Evolutionary conservation across 768 basidiomycete genomes (phyloP), one percentile per base, ranked within the genome.

Genomic region (Xerocomus brunneocitrinus): DNA sequence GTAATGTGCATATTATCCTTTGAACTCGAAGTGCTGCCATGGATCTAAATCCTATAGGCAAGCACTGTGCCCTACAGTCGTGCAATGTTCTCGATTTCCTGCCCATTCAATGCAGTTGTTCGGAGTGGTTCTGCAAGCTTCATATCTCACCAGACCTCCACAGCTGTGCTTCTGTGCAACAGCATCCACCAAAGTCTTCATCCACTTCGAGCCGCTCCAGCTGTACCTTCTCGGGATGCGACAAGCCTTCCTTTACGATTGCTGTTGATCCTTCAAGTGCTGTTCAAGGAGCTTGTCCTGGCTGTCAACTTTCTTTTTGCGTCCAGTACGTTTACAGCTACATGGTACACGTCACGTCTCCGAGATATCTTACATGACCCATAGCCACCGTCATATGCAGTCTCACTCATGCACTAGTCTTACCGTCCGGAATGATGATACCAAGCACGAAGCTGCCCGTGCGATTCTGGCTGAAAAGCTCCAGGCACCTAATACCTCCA

Each of bases 71-170:
- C n/a, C 57, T 79, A 46, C 47, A 73, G 8, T 69, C 76, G 14
- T 92, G 90, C 74, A 75, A 78, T 49, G 58, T 74, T 34, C 71
- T 85, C 58, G 89, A 91, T 70, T 87, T 91, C 56, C 76, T 93
- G 0, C 91, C 91, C n/a, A 83, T 89, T 54, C 67, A 70, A 47
- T 93, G 91, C 63, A 61, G 62, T 28, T 92, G 91, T 70, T 62
- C 73, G 42, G 65, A 65, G 34, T 67, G 74, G 53, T 91, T 82
- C 68, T 93, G 90, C 72, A 74, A 73, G 10, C 67, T 78, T 35
- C 90, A 93, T 64, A 76, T 83, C 52, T 61, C 72, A 13, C 78
- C 80, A 8, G 81, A 84, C 35, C 62, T 66, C n/a, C 90, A 93
- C 62, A 55, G 69, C 19, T 93, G 90, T 65, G 52, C 71, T 6